Conservation (phyloP, 1,284 basidiomycete species). For the Gomphus sp. region DNA sequence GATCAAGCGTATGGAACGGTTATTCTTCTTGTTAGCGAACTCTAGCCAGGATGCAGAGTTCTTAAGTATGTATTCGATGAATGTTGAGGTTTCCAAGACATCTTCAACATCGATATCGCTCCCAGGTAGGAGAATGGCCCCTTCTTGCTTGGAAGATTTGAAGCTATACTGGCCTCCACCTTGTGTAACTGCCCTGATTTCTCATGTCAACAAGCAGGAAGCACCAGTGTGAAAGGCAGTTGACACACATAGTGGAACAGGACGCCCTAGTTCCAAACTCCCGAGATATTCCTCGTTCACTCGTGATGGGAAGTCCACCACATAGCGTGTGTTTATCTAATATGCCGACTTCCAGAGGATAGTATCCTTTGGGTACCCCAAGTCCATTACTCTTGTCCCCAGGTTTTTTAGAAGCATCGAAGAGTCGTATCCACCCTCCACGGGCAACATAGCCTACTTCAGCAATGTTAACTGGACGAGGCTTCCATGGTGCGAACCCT, state of each 20-base stretch:
- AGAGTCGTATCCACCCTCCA: background rate
- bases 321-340: background rate
- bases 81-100: too few species aligned
- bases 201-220: background rate
- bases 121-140: too few species aligned
- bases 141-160: too few species aligned
- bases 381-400: background rate
- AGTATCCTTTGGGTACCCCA: background rate
- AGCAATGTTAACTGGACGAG: background rate
- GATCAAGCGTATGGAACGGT: too few species aligned
- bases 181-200: background rate
- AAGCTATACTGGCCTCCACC: too few species aligned
- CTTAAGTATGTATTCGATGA: too few species aligned
- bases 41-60: too few species aligned
- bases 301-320: background rate
- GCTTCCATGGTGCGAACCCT: background rate
- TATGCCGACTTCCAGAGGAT: background rate
- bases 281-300: background rate
- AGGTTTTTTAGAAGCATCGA: background rate
- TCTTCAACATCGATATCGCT: too few species aligned
- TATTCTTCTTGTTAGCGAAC: too few species aligned
- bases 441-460: background rate
- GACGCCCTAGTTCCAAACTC: background rate
- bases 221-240: background rate
- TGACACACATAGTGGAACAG: background rate